These are phyloP conservation scores for Aspergillus novofumigatus DNA, from an alignment of 2,329 filamentous ascomycete species.

Conservation along the genomic window DNA sequence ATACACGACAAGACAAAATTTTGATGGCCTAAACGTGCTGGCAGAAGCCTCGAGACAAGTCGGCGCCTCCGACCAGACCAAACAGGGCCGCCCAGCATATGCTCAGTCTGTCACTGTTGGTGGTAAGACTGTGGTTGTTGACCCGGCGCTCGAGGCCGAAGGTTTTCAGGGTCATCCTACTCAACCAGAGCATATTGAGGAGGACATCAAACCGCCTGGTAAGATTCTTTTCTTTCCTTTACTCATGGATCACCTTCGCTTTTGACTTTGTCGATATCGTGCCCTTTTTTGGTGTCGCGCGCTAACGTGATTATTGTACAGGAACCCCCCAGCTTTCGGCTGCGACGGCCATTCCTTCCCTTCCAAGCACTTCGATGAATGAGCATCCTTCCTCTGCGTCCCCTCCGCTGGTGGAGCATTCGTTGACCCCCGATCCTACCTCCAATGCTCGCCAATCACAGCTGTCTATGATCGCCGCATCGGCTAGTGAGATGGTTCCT, in stretches of 20 bases:
- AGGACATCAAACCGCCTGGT: constrained; percentile 22
- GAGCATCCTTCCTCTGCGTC: constrained; percentile 33
- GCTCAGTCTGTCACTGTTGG: constrained; percentile 39
- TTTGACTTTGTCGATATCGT: background rate
- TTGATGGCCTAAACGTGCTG: constrained; percentile 79
- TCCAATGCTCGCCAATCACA: constrained; percentile 39
- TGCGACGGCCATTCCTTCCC: constrained; percentile 28
- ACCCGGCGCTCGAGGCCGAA: constrained; percentile 40
- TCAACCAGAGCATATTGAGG: constrained; percentile 25
- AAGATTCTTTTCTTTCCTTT: constrained; percentile 7
- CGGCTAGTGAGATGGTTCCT: constrained; percentile 44
- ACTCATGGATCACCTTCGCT: background rate
- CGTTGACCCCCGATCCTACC: constrained; percentile 33
- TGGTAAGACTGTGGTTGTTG: constrained; percentile 40
- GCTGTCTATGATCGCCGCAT: constrained; percentile 44
- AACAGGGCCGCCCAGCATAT: constrained; percentile 35
- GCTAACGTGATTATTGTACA: constrained; percentile 16
- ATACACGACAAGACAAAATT: constrained; percentile 54
- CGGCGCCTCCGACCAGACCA: constrained; percentile 49
- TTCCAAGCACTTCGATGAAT: constrained; percentile 27
- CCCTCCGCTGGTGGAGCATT: constrained; percentile 29
- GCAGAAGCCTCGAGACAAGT: constrained; percentile 84
- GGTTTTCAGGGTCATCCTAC: constrained; percentile 32
- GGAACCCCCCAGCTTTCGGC: constrained; percentile 28
- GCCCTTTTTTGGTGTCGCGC: background rate